Conservation (phyloP, 2,329 filamentous ascomycete genomes). For the Venturia oleaginea region DNA sequence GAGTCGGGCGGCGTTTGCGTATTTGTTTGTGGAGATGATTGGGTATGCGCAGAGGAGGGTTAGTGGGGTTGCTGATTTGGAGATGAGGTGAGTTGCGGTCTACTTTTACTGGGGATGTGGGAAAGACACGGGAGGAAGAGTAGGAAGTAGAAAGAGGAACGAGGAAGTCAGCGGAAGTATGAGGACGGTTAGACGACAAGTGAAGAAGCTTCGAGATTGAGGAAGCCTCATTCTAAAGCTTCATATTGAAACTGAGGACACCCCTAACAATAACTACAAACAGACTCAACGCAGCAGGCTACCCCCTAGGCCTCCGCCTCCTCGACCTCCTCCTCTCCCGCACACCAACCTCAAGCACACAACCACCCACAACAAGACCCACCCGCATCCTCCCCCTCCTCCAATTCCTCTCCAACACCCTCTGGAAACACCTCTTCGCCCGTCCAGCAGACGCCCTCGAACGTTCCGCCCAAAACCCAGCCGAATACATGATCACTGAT, state of each 20-base stretch:
- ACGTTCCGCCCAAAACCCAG: conserved; percentile 73
- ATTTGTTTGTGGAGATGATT: conserved; percentile 94
- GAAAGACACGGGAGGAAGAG: no score
- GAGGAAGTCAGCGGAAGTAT: no score
- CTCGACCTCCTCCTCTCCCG: conserved; percentile 87
- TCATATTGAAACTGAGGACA: no score
- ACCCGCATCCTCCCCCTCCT: conserved; percentile 84
- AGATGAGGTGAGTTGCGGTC: conserved; percentile 58
- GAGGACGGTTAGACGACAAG: no score
- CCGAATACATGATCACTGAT: conserved; percentile 98
- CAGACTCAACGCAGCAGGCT: conserved; percentile 83
- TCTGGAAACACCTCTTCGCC: conserved; percentile 88
- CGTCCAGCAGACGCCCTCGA: conserved; percentile 88
- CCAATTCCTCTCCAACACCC: conserved; percentile 85
- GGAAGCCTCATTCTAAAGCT: no score
- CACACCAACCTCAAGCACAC: conserved; percentile 32
- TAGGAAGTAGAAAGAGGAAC: no score
- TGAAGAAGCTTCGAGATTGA: no score
- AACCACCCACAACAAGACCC: conserved; percentile 49
- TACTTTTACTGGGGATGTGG: no score
- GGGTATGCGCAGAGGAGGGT: conserved; percentile 86
- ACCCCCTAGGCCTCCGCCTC: conserved; percentile 85
- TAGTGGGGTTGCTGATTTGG: conserved; percentile 85
- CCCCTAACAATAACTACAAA: no score
- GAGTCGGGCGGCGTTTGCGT: conserved; percentile 89